Conservation (phyloP, 345 rosid genomes). For the Angophora floribunda region DNA sequence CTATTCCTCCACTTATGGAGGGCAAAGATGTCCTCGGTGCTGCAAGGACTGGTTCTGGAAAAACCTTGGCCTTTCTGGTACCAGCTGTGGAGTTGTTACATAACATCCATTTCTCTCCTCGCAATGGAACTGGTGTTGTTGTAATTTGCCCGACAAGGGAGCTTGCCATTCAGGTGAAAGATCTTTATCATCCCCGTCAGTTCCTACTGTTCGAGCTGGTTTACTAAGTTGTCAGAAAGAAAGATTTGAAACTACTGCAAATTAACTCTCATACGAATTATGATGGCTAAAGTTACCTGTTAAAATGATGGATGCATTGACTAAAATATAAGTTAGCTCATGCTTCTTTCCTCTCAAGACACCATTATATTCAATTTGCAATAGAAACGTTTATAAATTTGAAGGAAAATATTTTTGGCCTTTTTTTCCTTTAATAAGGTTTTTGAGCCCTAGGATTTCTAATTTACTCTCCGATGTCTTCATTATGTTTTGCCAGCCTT, state of each 20-base stretch:
- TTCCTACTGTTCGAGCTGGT: not conserved
- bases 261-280: not conserved
- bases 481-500: not conserved
- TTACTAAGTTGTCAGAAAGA: not conserved
- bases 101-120: constrained; percentile 57
- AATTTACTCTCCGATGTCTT: not conserved
- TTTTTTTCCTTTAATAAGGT: not conserved
- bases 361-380: not conserved
- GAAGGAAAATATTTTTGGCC: not conserved
- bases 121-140: constrained; percentile 77
- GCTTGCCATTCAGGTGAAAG: constrained; percentile 89
- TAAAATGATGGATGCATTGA: not conserved
- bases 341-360: not conserved
- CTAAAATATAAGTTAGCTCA: not conserved
- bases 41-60: constrained; percentile 98
- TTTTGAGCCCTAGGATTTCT: not conserved
- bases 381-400: not conserved
- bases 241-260: not conserved
- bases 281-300: not conserved
- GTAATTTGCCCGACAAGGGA: constrained; percentile 97
- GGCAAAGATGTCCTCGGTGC: constrained; percentile 98
- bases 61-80: constrained; percentile 85
- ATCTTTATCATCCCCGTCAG: not conserved
- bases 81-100: constrained; percentile 85
- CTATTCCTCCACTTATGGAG: constrained; percentile 66